Percentiles rank a stretch among this genome's conserved stretches.
Evolutionary conservation across 2,329 filamentous ascomycete genomes (phyloP).

Genomic region (Ascochyta viciae-villosae): DNA sequence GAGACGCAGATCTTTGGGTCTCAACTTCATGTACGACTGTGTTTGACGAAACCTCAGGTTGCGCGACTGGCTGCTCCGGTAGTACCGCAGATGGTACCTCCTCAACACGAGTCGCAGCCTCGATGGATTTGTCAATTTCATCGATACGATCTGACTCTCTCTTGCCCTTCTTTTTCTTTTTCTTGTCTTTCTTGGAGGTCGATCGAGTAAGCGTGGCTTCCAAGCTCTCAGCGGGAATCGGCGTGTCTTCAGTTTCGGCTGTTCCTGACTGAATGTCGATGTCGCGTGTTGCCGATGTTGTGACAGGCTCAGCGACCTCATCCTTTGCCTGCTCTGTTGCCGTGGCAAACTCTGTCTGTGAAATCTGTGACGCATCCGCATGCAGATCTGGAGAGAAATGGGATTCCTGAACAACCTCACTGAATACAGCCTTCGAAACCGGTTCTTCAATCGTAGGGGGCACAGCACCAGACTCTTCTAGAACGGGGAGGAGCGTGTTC

Average conservation of each 20-base stretch:
- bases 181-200: slow-evolving; percentile 39
- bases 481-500: slow-evolving; percentile 3
- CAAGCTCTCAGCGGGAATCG: neutral
- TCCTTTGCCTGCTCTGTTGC: neutral
- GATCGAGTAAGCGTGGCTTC: slow-evolving; percentile 21
- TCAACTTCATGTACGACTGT: slow-evolving; percentile 2
- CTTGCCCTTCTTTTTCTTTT: slow-evolving; percentile 32
- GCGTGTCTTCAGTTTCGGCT: neutral
- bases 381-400: neutral
- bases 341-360: no score
- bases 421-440: neutral
- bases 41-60: neutral
- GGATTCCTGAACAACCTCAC: neutral
- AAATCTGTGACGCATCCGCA: neutral
- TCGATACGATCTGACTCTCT: slow-evolving; percentile 19
- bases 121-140: slow-evolving; percentile 7
- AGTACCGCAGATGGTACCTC: slow-evolving; percentile 1
- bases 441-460: neutral
- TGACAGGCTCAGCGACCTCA: neutral
- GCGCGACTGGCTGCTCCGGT: slow-evolving; percentile 1
- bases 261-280: neutral
- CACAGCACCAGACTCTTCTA: neutral
- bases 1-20: slow-evolving; percentile 4
- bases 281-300: neutral
- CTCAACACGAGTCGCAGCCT: slow-evolving; percentile 2